Percentiles rank a stretch among this genome's conserved stretches.
These are phyloP conservation scores for Colletotrichum sp. DNA, from an alignment of 2,329 filamentous ascomycete species.

Conservation along the genomic window DNA sequence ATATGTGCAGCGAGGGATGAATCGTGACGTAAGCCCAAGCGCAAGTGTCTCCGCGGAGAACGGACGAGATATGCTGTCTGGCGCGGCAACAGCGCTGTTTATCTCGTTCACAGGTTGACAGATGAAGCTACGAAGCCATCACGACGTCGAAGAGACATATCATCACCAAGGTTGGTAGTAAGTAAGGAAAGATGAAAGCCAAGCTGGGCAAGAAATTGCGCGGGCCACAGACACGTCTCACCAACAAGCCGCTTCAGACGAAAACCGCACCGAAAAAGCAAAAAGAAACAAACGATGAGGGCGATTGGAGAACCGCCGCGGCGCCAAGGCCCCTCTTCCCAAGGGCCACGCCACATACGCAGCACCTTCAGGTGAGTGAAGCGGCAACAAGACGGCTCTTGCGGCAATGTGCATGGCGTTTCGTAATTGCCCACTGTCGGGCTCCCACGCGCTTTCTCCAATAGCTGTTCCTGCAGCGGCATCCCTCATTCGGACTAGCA, in stretches of 20 bases:
- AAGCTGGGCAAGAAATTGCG: not conserved
- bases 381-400: not conserved
- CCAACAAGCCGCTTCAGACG: not conserved
- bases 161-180: not conserved
- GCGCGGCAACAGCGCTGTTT: not conserved
- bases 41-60: not conserved
- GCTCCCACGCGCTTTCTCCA: not conserved
- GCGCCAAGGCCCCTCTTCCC: not conserved
- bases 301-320: not conserved
- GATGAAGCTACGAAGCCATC: not conserved
- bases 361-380: not conserved
- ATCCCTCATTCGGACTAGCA: not conserved
- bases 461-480: not conserved
- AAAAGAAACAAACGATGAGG: not conserved
- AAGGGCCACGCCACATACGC: not conserved
- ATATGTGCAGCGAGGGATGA: not conserved
- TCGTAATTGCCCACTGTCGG: not conserved
- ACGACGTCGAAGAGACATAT: rapidly evolving
- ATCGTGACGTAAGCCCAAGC: not conserved
- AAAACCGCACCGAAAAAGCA: not conserved
- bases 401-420: not conserved
- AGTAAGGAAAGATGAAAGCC: not conserved
- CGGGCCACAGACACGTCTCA: not conserved
- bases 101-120: not conserved
- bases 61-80: not conserved